These are phyloP conservation scores for Pyrrhoderma noxium DNA, from an alignment of 1,284 basidiomycete genomes.

Conservation along the genomic window DNA sequence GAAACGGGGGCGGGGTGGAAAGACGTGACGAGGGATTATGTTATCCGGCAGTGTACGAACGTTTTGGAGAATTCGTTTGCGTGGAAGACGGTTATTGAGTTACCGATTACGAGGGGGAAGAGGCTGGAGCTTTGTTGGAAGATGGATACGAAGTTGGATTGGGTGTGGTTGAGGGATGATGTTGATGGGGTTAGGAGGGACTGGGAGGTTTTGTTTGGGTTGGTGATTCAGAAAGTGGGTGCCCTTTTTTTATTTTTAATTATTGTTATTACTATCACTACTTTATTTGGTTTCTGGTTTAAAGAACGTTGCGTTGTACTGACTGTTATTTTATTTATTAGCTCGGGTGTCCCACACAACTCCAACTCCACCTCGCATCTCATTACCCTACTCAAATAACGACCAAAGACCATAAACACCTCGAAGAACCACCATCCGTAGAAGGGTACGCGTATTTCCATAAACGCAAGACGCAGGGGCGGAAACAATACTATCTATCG, in stretches of 20 bases:
- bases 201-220: constrained; percentile 69
- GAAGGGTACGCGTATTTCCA: constrained; percentile 79
- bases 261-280: too few relatives aligned
- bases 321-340: too few relatives aligned
- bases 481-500: constrained; percentile 60
- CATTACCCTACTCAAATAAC: constrained; percentile 55
- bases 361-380: constrained; percentile 66
- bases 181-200: constrained; percentile 52
- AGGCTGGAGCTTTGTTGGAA: constrained; percentile 75
- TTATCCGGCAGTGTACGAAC: constrained; percentile 41
- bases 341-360: constrained; percentile 44
- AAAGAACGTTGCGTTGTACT: too few relatives aligned
- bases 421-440: constrained; percentile 66
- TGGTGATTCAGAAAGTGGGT: constrained; percentile 60
- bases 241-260: neutral
- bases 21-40: constrained; percentile 20
- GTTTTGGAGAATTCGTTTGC: constrained; percentile 47
- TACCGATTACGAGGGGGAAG: constrained; percentile 45
- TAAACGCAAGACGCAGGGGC: constrained; percentile 51
- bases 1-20: constrained; percentile 30
- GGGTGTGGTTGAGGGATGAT: constrained; percentile 69
- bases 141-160: constrained; percentile 63
- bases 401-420: constrained; percentile 44
- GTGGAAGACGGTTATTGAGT: constrained; percentile 55
- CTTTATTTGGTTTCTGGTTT: too few relatives aligned